Conservation (phyloP, 2,329 filamentous ascomycete species). For the Trichoderma harzianum region DNA sequence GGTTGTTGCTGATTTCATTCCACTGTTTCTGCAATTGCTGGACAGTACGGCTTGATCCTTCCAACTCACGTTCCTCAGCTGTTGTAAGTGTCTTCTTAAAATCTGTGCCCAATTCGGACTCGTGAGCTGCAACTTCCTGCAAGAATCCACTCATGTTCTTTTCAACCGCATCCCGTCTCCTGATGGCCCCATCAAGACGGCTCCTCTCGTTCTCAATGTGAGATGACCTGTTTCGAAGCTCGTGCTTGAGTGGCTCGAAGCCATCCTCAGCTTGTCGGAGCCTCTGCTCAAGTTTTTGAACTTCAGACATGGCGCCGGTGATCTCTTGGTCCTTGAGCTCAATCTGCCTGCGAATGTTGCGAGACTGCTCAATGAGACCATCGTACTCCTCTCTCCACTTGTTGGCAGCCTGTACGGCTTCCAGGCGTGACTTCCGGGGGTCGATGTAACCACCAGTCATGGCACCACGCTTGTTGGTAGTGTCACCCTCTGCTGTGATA, state of each 20-base stretch:
- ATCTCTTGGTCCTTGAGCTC: slow-evolving; percentile 84
- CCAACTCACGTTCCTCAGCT: slow-evolving; percentile 79
- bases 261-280: slow-evolving; percentile 75
- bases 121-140: slow-evolving; percentile 71
- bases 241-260: slow-evolving; percentile 74
- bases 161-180: slow-evolving; percentile 65
- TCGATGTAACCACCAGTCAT: slow-evolving; percentile 95
- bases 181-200: slow-evolving; percentile 67
- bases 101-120: slow-evolving; percentile 76
- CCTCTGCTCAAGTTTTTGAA: slow-evolving; percentile 78
- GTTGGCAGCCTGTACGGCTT: slow-evolving; percentile 72
- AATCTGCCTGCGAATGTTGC: slow-evolving; percentile 65
- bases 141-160: slow-evolving; percentile 71
- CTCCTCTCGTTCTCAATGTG: slow-evolving; percentile 71
- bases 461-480: slow-evolving; percentile 90
- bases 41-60: slow-evolving; percentile 64
- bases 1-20: slow-evolving; percentile 67
- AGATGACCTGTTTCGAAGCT: slow-evolving; percentile 70
- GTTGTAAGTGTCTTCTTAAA: slow-evolving; percentile 87
- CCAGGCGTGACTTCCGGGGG: slow-evolving; percentile 77
- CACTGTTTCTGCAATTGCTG: slow-evolving; percentile 75
- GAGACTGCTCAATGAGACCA: slow-evolving; percentile 57
- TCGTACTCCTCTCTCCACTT: slow-evolving; percentile 76
- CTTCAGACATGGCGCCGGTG: slow-evolving; percentile 76
- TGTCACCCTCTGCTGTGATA: slow-evolving; percentile 92